Conservation (phyloP, 2,329 filamentous ascomycete species). For the Colletotrichum musae region DNA sequence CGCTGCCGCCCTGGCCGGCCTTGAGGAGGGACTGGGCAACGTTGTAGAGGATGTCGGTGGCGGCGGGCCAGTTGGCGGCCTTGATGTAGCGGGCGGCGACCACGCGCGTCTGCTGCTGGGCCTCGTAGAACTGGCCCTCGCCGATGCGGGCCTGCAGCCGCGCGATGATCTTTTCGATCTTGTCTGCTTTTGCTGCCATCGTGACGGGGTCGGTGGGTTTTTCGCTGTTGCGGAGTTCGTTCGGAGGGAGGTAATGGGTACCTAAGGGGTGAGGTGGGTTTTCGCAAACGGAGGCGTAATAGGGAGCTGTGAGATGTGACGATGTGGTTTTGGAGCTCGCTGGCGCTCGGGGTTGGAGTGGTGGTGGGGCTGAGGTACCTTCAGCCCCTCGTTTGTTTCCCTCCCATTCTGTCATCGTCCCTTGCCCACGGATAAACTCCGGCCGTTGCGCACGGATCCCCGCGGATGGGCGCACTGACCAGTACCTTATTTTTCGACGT, state of each 20-base stretch:
- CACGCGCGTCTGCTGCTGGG: conserved; percentile 96
- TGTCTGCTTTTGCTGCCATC: conserved; percentile 50
- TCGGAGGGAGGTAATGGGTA: neutral
- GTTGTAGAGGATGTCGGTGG: conserved; percentile 87
- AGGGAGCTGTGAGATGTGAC: conserved; percentile 15
- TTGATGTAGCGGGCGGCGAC: conserved; percentile 96
- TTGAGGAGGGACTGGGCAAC: conserved; percentile 89
- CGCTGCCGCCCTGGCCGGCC: conserved; percentile 93
- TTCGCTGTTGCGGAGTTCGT: neutral
- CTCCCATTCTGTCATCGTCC: conserved; percentile 15
- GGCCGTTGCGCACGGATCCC: neutral
- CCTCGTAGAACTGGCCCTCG: conserved; percentile 96
- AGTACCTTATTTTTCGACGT: conserved; percentile 15
- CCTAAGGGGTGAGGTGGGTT: neutral
- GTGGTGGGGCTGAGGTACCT: conserved; percentile 18
- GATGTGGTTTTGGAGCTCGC: conserved; percentile 14
- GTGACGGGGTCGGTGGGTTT: neutral
- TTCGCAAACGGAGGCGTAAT: neutral
- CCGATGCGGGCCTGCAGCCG: conserved; percentile 88
- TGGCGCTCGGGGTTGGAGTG: conserved; percentile 7
- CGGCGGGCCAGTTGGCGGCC: conserved; percentile 84
- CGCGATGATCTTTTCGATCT: conserved; percentile 71
- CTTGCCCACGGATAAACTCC: conserved; percentile 8
- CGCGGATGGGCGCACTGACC: conserved; percentile 8
- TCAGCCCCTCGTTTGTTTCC: conserved; percentile 23